Base-by-base conservation (phyloP, 2,329 filamentous ascomycete species). In the Calonectria pteridis region DNA sequence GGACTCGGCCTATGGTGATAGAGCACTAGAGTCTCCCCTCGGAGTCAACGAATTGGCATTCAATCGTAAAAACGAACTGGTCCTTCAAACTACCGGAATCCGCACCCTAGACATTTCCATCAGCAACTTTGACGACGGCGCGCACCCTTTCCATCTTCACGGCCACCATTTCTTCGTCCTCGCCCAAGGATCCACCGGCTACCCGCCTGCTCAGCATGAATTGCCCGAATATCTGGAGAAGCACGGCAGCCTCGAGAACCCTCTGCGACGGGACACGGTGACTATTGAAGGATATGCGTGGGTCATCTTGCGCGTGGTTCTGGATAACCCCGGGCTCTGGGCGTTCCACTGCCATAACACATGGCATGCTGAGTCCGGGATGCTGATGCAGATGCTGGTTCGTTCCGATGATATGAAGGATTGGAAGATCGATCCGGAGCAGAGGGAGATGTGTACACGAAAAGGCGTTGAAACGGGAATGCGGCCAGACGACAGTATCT, bases 321-420 rank as follows among this genome's bases (percentile, higher is more conserved):
- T 90, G 0, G 89, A 92, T 73, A 92, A 91, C 77, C 87, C 90
- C 0, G 90, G 90, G 0, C 76, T 89, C 2, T 92, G 90, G 90
- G 85, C 88, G 0, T 87, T 92, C 28, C 90, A 91, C 79, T 92
- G 90, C 76, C 90, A 92, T 76, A 87, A 91, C 72, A 84, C 85
- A 0, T 92, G 90, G 90, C 90, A 92, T 77, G 85, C 86, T 0
- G 89, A 91, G 76, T 87, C 89, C 1, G 90, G 90, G 1, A 86
- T 92, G 84, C 72, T 88, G 37, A 92, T 93, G 91, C 89, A 91
- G 80, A 87, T 93, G 68, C 77, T 86, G 14, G 84, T 83, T 0
- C 77, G 78, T 14, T 76, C 78, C 0, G 83, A 84, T 1, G 78
- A 78, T 6, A 79, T 84, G 6, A 71, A 74, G 0, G 46, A 46